Conservation (phyloP, 768 basidiomycete genomes). For the Kwoniella botswanensis region DNA sequence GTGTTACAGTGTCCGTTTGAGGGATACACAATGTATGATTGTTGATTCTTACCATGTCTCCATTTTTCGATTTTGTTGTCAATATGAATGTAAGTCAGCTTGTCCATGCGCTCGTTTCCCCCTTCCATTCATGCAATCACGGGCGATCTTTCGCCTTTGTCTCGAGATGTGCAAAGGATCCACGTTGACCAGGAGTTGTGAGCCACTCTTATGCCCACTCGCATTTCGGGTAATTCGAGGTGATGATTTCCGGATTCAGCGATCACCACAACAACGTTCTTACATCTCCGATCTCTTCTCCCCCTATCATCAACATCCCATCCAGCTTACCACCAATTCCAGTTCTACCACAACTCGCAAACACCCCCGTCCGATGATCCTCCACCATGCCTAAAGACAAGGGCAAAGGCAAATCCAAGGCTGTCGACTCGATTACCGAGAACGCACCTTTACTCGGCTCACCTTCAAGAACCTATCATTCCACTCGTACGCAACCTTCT, state of each 20-base stretch:
- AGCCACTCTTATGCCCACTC: too few relatives aligned
- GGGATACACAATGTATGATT: too few relatives aligned
- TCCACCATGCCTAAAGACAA: conserved; percentile 19
- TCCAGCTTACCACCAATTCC: not conserved
- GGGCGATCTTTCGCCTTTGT: not conserved
- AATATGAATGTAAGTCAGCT: too few relatives aligned
- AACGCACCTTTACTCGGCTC: conserved; percentile 16
- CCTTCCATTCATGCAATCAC: not conserved
- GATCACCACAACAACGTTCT: too few relatives aligned
- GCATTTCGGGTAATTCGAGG: not conserved
- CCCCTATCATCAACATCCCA: not conserved
- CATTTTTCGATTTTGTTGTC: too few relatives aligned
- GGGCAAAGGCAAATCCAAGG: conserved; percentile 23
- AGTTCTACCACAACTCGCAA: not conserved
- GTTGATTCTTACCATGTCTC: too few relatives aligned
- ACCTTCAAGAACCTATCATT: conserved; percentile 11
- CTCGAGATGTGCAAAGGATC: not conserved
- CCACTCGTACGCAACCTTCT: not conserved
- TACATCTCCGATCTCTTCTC: too few relatives aligned
- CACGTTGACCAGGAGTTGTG: not conserved
- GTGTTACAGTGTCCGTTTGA: not conserved
- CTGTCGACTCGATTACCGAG: conserved; percentile 3
- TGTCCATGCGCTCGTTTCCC: not conserved
- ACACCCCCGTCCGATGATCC: not conserved
- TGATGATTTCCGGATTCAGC: too few relatives aligned